A percentile compares a stretch with the other conserved stretches of the same genome.
Conservation (phyloP, 305 asterid species). For the Solanum hybrid region DNA sequence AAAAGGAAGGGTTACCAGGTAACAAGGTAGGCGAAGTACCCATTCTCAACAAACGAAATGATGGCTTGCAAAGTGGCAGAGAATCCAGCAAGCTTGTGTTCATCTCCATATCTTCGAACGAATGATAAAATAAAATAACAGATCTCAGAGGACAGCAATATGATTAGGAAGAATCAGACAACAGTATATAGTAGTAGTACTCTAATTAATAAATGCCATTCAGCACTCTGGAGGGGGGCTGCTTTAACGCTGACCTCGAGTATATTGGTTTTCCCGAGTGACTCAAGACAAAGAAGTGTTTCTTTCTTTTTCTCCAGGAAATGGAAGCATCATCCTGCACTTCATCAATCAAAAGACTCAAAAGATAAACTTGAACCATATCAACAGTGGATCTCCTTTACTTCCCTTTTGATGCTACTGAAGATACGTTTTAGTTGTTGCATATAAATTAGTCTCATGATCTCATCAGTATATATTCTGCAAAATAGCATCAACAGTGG, state of each 20-base stretch:
- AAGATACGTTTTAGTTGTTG: not conserved
- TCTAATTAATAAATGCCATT: not conserved
- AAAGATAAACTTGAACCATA: not conserved
- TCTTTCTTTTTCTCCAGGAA: constrained; percentile 98
- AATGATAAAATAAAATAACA: constrained; percentile 3
- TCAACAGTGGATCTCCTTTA: not conserved
- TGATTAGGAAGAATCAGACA: not conserved
- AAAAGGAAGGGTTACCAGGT: not conserved
- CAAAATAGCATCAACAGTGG: not conserved
- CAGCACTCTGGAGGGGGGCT: not conserved
- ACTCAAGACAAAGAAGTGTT: constrained; percentile 90
- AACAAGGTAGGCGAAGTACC: constrained; percentile 34
- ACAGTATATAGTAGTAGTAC: not conserved
- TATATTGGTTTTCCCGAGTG: constrained; percentile 95
- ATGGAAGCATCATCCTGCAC: constrained; percentile 87
- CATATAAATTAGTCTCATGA: not conserved
- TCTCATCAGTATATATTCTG: not conserved
- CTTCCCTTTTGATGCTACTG: not conserved
- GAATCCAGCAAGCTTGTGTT: constrained; percentile 95
- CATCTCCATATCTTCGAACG: constrained; percentile 83
- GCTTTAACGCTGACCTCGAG: constrained; percentile 53
- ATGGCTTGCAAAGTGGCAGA: constrained; percentile 98
- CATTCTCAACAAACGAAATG: constrained; percentile 94
- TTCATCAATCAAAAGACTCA: constrained; percentile 25
- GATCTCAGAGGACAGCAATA: not conserved